phyloP scores from a whole-genome alignment of 1,284 basidiomycete genomes.

The Agaricales sp. region DNA sequence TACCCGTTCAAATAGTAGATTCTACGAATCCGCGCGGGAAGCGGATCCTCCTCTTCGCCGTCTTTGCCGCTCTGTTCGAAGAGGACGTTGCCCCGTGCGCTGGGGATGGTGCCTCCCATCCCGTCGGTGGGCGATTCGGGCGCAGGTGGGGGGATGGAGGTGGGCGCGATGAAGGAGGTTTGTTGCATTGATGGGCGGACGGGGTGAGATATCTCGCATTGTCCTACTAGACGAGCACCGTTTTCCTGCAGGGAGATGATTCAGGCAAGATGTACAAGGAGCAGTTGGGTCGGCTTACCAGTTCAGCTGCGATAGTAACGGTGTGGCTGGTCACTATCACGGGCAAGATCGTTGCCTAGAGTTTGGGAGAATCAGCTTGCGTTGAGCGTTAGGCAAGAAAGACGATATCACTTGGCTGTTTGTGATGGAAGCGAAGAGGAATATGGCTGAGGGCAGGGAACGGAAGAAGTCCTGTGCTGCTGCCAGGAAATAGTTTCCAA shows the following conservation, averaged over 20 bases:
- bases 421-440: slow-evolving; percentile 89
- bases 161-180: slow-evolving; percentile 16
- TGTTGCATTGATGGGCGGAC: slow-evolving; percentile 26
- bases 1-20: slow-evolving; percentile 93
- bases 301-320: slow-evolving; percentile 92
- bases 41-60: slow-evolving; percentile 40
- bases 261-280: slow-evolving; percentile 4
- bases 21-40: slow-evolving; percentile 27
- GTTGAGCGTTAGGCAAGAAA: slow-evolving; percentile 6
- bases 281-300: slow-evolving; percentile 39
- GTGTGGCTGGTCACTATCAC: slow-evolving; percentile 94
- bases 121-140: slow-evolving; percentile 34
- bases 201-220: slow-evolving; percentile 97
- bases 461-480: slow-evolving; percentile 82
- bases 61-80: slow-evolving; percentile 49
- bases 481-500: slow-evolving; percentile 86
- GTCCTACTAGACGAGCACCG: slow-evolving; percentile 76
- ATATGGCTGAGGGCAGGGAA: slow-evolving; percentile 89
- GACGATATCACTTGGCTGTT: slow-evolving; percentile 42
- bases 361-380: slow-evolving; percentile 9
- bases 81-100: slow-evolving; percentile 47
- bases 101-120: slow-evolving; percentile 35
- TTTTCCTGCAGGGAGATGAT: slow-evolving; percentile 44
- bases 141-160: slow-evolving; percentile 14
- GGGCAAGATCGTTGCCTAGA: slow-evolving; percentile 80